A percentile compares a stretch with the other conserved stretches of the same genome.
Conservation (phyloP, 495 filamentous ascomycete species). For the Penicillium egyptiacum region DNA sequence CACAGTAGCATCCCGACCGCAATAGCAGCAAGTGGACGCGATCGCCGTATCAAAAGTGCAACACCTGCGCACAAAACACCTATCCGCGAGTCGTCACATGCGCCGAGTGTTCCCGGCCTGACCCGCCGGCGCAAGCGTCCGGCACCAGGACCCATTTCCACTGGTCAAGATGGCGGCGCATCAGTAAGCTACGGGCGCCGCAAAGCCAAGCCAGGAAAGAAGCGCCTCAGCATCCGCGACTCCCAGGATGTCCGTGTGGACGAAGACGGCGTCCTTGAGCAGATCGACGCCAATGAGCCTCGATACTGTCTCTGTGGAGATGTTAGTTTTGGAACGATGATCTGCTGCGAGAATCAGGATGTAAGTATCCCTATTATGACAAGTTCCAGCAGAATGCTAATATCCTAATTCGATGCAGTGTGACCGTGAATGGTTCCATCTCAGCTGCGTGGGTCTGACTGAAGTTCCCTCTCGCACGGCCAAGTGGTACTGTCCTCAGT, state of each 20-base stretch:
- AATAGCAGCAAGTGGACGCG: conserved; percentile 30
- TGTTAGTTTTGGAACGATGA: conserved; percentile 93
- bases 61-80: conserved; percentile 53
- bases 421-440: conserved; percentile 86
- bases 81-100: conserved; percentile 50
- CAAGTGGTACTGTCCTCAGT: conserved; percentile 96
- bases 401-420: conserved; percentile 51
- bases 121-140: conserved; percentile 64
- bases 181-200: conserved; percentile 76
- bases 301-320: conserved; percentile 89
- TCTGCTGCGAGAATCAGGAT: conserved; percentile 86
- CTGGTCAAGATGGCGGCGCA: conserved; percentile 67
- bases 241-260: conserved; percentile 47
- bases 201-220: conserved; percentile 68
- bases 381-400: not conserved
- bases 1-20: conserved; percentile 14
- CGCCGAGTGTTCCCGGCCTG: conserved; percentile 47
- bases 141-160: conserved; percentile 71
- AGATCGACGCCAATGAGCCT: conserved; percentile 84
- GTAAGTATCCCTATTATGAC: conserved; percentile 54
- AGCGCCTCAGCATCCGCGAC: conserved; percentile 45
- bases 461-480: conserved; percentile 73
- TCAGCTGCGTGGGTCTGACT: conserved; percentile 78
- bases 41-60: conserved; percentile 48
- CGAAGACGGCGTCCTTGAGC: conserved; percentile 56